Percentiles rank a stretch among this genome's conserved stretches.
These are phyloP conservation scores for Uromyces viciae-fabae DNA, from an alignment of 1,284 basidiomycete species.

Conservation along the genomic window DNA sequence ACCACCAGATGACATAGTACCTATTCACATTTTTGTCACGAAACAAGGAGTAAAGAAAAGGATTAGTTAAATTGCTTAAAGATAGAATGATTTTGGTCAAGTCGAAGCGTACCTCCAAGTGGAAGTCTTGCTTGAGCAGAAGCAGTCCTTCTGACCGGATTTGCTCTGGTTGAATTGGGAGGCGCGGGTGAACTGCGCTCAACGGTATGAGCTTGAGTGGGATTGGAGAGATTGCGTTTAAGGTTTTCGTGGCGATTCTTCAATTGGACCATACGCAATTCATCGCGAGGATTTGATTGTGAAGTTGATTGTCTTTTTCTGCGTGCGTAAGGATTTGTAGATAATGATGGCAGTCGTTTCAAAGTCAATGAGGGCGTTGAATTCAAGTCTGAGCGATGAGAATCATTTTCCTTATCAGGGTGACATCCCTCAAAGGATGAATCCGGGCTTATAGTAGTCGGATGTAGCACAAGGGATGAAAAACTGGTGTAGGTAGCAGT, in stretches of 20 bases:
- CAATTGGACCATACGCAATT: neutral
- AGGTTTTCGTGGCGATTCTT: neutral
- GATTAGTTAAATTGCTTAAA: too few species aligned
- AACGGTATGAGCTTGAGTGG: neutral
- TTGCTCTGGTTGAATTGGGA: neutral
- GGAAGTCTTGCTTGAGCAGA: constrained; percentile 25
- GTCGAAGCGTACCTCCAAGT: constrained; percentile 10
- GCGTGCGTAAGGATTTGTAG: constrained; percentile 18
- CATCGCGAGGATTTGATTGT: neutral
- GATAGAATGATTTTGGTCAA: neutral
- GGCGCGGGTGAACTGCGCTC: neutral
- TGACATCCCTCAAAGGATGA: too few species aligned
- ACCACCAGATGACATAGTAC: constrained; percentile 14
- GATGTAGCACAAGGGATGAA: too few species aligned
- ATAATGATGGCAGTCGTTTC: constrained; percentile 16
- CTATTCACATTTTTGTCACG: neutral
- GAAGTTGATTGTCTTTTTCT: neutral
- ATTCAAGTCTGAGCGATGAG: neutral
- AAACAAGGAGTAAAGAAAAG: neutral
- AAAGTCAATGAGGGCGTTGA: neutral
- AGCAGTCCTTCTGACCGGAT: neutral
- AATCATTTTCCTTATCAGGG: neutral
- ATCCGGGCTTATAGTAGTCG: too few species aligned
- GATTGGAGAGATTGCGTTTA: neutral
- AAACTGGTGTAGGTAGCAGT: too few species aligned